Evolutionary conservation across 768 basidiomycete genomes (phyloP).

Genomic region (Pleurotus salmoneostramineus): DNA sequence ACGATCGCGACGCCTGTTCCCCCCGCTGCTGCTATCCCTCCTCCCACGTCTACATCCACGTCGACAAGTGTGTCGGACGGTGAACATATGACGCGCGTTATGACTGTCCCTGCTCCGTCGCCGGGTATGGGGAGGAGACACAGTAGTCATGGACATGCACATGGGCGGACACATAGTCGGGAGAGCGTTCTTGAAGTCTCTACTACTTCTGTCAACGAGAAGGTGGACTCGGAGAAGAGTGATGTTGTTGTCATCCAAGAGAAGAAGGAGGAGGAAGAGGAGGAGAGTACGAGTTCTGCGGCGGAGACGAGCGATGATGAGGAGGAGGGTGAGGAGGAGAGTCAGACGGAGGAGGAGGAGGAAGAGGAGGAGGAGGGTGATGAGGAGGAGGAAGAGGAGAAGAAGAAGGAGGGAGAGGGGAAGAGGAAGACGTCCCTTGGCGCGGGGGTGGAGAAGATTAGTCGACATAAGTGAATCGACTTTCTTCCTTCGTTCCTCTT

Average conservation of each 20-base stretch:
- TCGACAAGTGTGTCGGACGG: constrained; percentile 14
- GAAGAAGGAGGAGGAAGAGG: too few species aligned
- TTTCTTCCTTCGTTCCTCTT: background rate
- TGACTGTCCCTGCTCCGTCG: constrained; percentile 28
- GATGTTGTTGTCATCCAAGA: too few species aligned
- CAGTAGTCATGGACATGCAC: constrained; percentile 10
- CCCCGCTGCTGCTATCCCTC: background rate
- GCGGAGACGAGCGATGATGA: background rate
- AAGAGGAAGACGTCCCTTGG: constrained; percentile 26
- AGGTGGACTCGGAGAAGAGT: constrained; percentile 18
- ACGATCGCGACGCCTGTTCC: background rate
- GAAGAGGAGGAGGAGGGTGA: constrained; percentile 15
- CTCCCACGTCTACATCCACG: constrained; percentile 4
- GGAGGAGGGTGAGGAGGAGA: constrained; percentile 11
- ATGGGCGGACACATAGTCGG: constrained; percentile 15
- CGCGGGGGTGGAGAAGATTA: constrained; percentile 51
- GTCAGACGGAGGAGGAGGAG: constrained; percentile 15
- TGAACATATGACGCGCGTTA: constrained; percentile 27
- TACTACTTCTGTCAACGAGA: constrained; percentile 9
- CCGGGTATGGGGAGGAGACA: constrained; percentile 9
- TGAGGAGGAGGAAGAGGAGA: background rate
- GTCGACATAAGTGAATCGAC: constrained; percentile 27
- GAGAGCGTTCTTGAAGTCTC: constrained; percentile 5
- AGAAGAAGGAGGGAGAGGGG: constrained; percentile 14
- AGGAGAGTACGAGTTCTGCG: too few species aligned